phyloP scores from a whole-genome alignment of 2,329 filamentous ascomycete species.

The Colletotrichum coccodes region DNA sequence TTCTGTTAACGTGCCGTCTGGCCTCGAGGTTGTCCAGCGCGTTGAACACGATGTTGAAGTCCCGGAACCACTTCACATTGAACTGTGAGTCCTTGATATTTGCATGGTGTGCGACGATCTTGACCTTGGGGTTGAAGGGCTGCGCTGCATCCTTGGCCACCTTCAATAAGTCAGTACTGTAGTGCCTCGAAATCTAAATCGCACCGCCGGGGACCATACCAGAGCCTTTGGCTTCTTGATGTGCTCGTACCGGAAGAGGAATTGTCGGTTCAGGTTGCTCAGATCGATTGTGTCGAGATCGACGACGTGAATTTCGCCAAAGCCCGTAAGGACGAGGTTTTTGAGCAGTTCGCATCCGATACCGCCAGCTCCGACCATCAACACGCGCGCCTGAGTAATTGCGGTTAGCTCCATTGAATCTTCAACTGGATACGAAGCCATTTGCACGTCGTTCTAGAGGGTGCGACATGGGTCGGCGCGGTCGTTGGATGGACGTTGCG shows the following conservation, averaged over 20 bases:
- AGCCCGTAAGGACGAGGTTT: conserved; percentile 91
- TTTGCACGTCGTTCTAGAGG: neutral
- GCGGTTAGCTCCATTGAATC: conserved; percentile 44
- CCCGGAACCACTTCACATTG: conserved; percentile 86
- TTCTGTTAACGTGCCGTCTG: conserved; percentile 92
- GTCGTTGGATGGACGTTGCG: neutral
- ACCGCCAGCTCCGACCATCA: conserved; percentile 96
- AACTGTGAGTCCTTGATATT: conserved; percentile 95
- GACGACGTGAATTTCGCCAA: conserved; percentile 92
- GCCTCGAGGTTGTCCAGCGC: conserved; percentile 96
- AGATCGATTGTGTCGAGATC: conserved; percentile 98
- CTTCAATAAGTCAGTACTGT: conserved; percentile 52
- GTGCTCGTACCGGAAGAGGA: conserved; percentile 94
- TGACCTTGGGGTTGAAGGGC: conserved; percentile 88
- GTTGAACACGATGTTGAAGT: conserved; percentile 92
- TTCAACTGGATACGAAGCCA: conserved; percentile 11
- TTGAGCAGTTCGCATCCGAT: conserved; percentile 98
- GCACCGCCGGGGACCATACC: conserved; percentile 60
- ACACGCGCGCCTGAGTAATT: conserved; percentile 75
- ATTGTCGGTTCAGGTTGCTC: conserved; percentile 97
- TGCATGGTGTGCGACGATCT: conserved; percentile 88
- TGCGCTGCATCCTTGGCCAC: conserved; percentile 92
- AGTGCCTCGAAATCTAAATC: conserved; percentile 2
- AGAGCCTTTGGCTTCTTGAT: conserved; percentile 97
- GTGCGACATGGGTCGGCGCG: neutral